Evolutionary conservation across 148 eudicot genomes (phyloP), one percentile per base, ranked within the genome.

Genomic region (Fallopia convolvulus): DNA sequence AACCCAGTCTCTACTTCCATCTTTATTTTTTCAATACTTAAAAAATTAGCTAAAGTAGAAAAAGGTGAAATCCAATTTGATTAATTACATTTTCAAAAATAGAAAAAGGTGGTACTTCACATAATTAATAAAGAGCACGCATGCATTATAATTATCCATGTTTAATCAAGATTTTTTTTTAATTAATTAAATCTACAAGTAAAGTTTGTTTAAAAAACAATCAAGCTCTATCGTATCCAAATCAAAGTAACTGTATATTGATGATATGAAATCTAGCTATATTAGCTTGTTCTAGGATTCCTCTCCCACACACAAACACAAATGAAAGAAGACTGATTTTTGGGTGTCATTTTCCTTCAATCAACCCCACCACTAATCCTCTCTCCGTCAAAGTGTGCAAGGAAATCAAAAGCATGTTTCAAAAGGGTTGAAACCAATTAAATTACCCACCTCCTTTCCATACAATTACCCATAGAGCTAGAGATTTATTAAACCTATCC

Each of bases 381-480:
- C 72, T 68, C 72, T 68, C 72, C 36, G 15, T 61, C 36, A 10
- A 26, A 23, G 70, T 39, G 44, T 33, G 72, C 36, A 11, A 30
- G 46, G 72, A 68, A 68, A 68, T 68, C 72, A 68, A 68, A 68
- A 15, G 72, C 44, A 39, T 68, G 72, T 68, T 68, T 68, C 72
- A 68, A 65, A 58, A 58, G 65, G 32, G 65, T 58, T 58, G 65
- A 58, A 61, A 61, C 70, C 70, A 61, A 68, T 2, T 13, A 33
- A 68, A 39, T 68, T 68, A 68, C 72, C 46, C 72, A 33, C 42
- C 72, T 39, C 36, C 32, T 68, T 66, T 68, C 36, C 68, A 33
- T 68, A 68, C 36, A 33, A 68, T 68, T 68, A 68, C 72, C 72
- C 72, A 68, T 30, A 14, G 42, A 32, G 36, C 32, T 12, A 65